A percentile compares a stretch with the other conserved stretches of the same genome.
phyloP scores from a whole-genome alignment of 2,329 filamentous ascomycete species.

The Colletotrichum acutatum region DNA sequence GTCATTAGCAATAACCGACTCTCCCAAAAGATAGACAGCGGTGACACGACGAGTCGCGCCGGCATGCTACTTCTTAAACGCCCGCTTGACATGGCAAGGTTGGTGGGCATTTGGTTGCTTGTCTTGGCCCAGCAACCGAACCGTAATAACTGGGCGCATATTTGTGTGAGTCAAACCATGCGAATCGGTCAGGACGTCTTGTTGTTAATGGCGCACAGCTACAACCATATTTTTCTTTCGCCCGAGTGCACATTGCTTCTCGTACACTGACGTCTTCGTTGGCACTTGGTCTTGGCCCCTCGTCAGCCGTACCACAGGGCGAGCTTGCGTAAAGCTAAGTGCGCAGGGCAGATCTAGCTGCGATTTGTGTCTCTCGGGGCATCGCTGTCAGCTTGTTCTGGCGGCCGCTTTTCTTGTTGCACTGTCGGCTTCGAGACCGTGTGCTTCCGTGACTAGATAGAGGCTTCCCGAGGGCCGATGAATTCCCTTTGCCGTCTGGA shows the following conservation, averaged over 20 bases:
- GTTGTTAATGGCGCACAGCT: background rate
- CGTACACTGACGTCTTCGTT: background rate
- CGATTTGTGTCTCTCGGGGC: slow-evolving; percentile 5
- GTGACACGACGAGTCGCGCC: background rate
- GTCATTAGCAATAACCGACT: background rate
- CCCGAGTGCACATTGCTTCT: background rate
- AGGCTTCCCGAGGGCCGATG: background rate
- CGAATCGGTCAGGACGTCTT: background rate
- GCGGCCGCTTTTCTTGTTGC: background rate
- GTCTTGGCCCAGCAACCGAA: background rate
- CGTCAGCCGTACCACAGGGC: background rate
- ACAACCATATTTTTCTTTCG: background rate
- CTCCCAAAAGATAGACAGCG: background rate
- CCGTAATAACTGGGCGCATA: background rate
- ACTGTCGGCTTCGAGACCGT: too few relatives aligned
- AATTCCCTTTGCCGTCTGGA: background rate
- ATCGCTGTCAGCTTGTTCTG: slow-evolving; percentile 1
- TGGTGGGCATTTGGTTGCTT: background rate
- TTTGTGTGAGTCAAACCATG: background rate
- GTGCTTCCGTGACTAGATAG: background rate
- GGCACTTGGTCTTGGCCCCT: background rate
- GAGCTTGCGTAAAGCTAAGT: background rate
- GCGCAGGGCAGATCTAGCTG: slow-evolving; percentile 15
- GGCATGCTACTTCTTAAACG: slow-evolving; percentile 11
- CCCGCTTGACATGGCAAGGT: background rate